Evolutionary conservation across 768 basidiomycete genomes (phyloP).

Genomic region (Mycena albidolilacea): DNA sequence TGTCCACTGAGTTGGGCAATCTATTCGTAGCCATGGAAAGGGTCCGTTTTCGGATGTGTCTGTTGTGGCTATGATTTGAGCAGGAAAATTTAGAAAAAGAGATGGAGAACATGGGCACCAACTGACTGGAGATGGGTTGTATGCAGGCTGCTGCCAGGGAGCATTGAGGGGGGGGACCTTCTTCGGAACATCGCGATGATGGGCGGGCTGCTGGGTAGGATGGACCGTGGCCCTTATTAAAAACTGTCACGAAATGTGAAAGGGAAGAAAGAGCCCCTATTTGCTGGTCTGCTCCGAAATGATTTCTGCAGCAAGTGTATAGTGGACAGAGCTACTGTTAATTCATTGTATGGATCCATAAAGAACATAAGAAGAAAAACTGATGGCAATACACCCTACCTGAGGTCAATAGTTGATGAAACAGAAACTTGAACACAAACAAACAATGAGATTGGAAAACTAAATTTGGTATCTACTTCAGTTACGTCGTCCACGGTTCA

Average conservation of each 20-base stretch:
- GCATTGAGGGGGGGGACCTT: constrained; percentile 36
- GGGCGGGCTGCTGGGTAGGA: constrained; percentile 26
- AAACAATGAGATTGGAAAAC: too few species aligned
- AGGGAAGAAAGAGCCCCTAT: too few species aligned
- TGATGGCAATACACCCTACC: too few species aligned
- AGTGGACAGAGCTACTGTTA: too few species aligned
- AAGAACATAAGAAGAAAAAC: too few species aligned
- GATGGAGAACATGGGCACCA: background rate
- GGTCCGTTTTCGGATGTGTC: constrained; percentile 49
- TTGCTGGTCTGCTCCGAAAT: too few species aligned
- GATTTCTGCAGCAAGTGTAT: too few species aligned
- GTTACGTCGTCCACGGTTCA: background rate
- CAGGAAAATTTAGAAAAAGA: constrained; percentile 18
- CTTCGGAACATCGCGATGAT: constrained; percentile 36
- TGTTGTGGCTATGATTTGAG: constrained; percentile 46
- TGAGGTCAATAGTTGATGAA: too few species aligned
- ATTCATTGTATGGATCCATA: too few species aligned
- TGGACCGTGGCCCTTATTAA: constrained; percentile 38
- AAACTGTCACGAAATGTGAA: constrained; percentile 21
- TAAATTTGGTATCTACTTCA: background rate
- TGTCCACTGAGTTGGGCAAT: too few species aligned
- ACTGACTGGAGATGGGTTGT: constrained; percentile 41
- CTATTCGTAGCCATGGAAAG: too few species aligned
- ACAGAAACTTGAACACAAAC: too few species aligned
- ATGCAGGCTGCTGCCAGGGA: constrained; percentile 25